Base-by-base conservation (phyloP, 2,329 filamentous ascomycete genomes). In the Tolypocladium capitatum region DNA sequence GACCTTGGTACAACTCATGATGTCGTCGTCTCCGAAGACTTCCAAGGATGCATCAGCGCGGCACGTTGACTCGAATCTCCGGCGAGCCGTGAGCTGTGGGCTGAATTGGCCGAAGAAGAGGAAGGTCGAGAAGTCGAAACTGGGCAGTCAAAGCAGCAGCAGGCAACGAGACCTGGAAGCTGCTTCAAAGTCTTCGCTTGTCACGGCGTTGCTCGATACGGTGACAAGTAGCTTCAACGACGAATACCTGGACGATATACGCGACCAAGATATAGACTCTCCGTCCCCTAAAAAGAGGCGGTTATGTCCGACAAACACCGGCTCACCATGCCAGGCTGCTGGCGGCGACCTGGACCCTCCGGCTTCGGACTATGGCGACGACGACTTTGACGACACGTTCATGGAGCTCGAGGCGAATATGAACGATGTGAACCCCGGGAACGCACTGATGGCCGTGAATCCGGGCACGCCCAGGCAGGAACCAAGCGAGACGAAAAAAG, bases 101-200 rank as follows among this genome's bases (percentile, higher is more conserved):
- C 71, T 76, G 24, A 76, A 84, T 55, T 86, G 83, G 75, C 81
- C 83, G 1, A 90, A 90, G 62, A 73, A 81, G 53, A 74, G 81
- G 55, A 83, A 74, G 55, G 58, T 79, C 8, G 76, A 80, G 45
- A 71, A 70, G 32, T 62, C 67, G 14, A 72, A 68, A 45, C 58
- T 63, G 0, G 62, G 62, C 4, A 59, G 60, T 32, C 60, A 64
- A 41, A 53, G 56, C 31, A 61, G 60, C 47, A 58, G 57, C 34
- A 57, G 64, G 36, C 59, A 59, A 51, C 61, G 64, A 56, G 64
- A 70, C 50, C 68, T 65, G 53, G 69, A 71, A 48, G 72, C 74
- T 30, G 68, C 68, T 4, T 76, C 74, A 2, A 81, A 81, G 52
- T 71, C 73, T 0, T 75, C 72, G 4, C 68, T 79, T 56, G 73